Evolutionary conservation across 768 basidiomycete species (phyloP).

Genomic region (Agaricus sinodeliciosus): DNA sequence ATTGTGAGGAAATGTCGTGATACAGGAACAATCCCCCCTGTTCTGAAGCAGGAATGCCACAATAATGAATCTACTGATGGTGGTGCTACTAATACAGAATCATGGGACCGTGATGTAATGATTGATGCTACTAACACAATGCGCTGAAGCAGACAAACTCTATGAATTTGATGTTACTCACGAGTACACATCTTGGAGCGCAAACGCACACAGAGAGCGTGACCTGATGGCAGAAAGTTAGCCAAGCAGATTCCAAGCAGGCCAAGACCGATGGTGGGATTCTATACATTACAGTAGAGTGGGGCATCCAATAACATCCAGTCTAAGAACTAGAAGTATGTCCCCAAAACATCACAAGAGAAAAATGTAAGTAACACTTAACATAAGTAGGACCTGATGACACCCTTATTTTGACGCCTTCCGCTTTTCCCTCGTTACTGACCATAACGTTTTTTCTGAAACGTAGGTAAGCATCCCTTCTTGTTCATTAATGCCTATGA

Average conservation of each 20-base stretch:
- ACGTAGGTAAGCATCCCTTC: too few relatives aligned
- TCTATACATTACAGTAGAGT: not conserved
- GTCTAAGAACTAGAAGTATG: not conserved
- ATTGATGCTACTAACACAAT: too few relatives aligned
- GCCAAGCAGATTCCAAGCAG: too few relatives aligned
- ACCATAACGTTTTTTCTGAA: too few relatives aligned
- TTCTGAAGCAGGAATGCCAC: not conserved
- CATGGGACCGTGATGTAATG: not conserved
- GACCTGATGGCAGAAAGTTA: too few relatives aligned
- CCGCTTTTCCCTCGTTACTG: too few relatives aligned
- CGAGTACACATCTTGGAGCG: too few relatives aligned
- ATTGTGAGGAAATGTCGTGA: not conserved
- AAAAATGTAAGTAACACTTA: not conserved
- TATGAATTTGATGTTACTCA: too few relatives aligned
- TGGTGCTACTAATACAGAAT: not conserved
- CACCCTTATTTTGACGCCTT: not conserved
- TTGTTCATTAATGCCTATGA: too few relatives aligned
- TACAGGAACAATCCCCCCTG: not conserved
- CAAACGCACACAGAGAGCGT: too few relatives aligned
- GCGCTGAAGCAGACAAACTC: too few relatives aligned
- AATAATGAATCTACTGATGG: not conserved
- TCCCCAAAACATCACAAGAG: not conserved
- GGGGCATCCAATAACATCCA: not conserved
- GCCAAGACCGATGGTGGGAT: too few relatives aligned
- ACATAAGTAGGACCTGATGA: conserved; percentile 5